These are phyloP conservation scores for Xylaria bambusicola DNA, from an alignment of 495 filamentous ascomycete species.

Conservation along the genomic window DNA sequence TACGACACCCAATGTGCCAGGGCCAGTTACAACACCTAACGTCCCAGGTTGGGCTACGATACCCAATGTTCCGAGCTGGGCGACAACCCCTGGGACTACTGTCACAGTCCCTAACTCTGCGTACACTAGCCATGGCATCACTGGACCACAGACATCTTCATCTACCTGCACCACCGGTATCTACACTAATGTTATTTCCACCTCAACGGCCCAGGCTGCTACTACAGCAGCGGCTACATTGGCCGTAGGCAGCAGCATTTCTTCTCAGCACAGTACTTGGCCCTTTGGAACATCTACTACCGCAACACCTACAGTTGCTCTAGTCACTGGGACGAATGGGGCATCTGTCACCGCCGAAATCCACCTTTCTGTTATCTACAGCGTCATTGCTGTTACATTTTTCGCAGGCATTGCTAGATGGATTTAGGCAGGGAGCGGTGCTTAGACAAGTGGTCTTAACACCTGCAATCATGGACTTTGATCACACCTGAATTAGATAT, in stretches of 20 bases:
- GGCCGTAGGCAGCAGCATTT: slow-evolving; percentile 10
- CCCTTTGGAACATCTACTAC: slow-evolving; percentile 2
- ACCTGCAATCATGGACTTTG: not conserved
- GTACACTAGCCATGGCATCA: not conserved
- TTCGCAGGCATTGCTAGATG: slow-evolving; percentile 5
- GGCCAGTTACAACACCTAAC: not conserved
- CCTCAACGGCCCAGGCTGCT: not conserved
- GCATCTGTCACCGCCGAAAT: not conserved
- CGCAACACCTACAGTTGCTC: slow-evolving; percentile 4
- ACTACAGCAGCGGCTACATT: slow-evolving; percentile 14
- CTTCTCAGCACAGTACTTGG: slow-evolving; percentile 4
- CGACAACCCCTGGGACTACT: slow-evolving; percentile 10
- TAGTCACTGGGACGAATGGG: slow-evolving; percentile 2
- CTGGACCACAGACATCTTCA: not conserved
- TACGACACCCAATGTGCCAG: not conserved
- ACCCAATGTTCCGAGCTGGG: not conserved
- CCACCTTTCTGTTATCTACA: slow-evolving; percentile 6
- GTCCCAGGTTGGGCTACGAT: not conserved
- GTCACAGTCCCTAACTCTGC: slow-evolving; percentile 7
- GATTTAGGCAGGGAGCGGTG: not conserved
- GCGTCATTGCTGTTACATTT: not conserved
- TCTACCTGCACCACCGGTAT: slow-evolving; percentile 18
- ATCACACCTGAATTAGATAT: not conserved
- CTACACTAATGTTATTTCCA: slow-evolving; percentile 16
- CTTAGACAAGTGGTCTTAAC: not conserved